Percentiles rank a stretch among this genome's conserved stretches.
Evolutionary conservation across 805 yeast genomes (phyloP).

Genomic region (Saturnispora sanitii): DNA sequence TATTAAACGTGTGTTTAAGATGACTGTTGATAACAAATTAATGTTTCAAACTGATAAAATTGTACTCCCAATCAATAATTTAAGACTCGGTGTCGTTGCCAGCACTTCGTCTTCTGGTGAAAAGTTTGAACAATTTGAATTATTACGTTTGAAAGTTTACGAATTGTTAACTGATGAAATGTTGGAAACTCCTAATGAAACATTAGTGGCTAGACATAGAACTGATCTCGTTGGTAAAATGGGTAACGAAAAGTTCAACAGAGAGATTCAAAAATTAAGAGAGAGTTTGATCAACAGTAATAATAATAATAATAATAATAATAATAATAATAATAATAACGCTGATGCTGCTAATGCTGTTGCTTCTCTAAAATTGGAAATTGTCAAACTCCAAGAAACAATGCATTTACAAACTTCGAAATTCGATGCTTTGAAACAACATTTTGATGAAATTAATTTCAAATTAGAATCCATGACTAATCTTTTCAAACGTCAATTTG

Average conservation of each 20-base stretch:
- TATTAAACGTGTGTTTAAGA: slow-evolving; percentile 30
- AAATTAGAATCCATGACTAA: slow-evolving; percentile 9
- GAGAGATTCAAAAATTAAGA: slow-evolving; percentile 17
- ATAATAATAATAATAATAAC: slow-evolving; percentile 8
- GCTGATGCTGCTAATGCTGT: too few species aligned
- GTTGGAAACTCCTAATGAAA: slow-evolving; percentile 16
- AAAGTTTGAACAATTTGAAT: slow-evolving; percentile 51
- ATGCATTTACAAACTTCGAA: too few species aligned
- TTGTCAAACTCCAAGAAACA: not conserved
- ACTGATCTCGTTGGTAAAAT: not conserved
- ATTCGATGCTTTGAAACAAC: too few species aligned
- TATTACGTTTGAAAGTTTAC: slow-evolving; percentile 49
- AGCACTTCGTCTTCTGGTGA: slow-evolving; percentile 15
- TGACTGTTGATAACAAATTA: slow-evolving; percentile 64
- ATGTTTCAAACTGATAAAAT: slow-evolving; percentile 58
- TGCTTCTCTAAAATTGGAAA: too few species aligned
- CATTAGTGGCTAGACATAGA: slow-evolving; percentile 22
- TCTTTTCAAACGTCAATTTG: slow-evolving; percentile 12
- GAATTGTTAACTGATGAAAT: slow-evolving; percentile 31
- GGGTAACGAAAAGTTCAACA: slow-evolving; percentile 9
- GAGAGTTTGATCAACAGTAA: slow-evolving; percentile 4
- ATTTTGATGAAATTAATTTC: slow-evolving; percentile 6
- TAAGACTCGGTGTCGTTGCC: not conserved
- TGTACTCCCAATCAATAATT: slow-evolving; percentile 20
- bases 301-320: not conserved